Base-by-base conservation (phyloP, 768 basidiomycete genomes). In the Russula vinacea region DNA sequence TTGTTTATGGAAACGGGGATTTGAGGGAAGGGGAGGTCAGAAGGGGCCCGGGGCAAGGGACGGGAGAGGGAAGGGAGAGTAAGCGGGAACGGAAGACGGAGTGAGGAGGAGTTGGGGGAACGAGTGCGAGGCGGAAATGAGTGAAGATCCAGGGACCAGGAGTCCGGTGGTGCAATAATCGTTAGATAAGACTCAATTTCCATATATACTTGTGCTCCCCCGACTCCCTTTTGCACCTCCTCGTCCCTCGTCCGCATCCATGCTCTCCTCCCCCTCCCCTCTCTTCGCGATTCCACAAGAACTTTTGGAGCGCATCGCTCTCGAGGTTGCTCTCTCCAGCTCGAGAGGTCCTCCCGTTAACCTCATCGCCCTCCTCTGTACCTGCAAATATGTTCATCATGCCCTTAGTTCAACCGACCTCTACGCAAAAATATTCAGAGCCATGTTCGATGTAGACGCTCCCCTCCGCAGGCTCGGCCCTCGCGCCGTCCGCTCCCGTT, bases 391-490 rank as follows among this genome's bases (percentile, higher is more conserved):
- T 52, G 68, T 88, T 22, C 60, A 83, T 69, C 11, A 55, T 37
- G 57, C 68, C 0, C 79, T 87, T 67, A 59, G 62, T 10, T 73
- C 76, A 55, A 72, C 73, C 8, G 62, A 75, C 24, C 80, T 90
- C 58, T 83, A 81, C 66, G 78, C 83, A 0, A 73, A 76, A 37
- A 78, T 90, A 8, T 89, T 84, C 70, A 75, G 76, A 16, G 61
- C 72, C 71, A 81, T 78, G 70, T 90, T 89, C 75, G 88, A 90
- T 72, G 56, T 67, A 2, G 73, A 74, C 29, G 83, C 88, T 0
- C 75, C 83, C 49, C 37, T 65, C 1, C 81, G 89, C 26, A 79
- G 90, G 49, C 79, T 86, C 62, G 72, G 74, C 17, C 75, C 77
- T 0, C 71, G 69, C 68, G 72, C 58, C 69, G 73, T 50, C 78